Evolutionary conservation across 148 eudicot genomes (phyloP).

Genomic region (Pharnaceum exiguum): DNA sequence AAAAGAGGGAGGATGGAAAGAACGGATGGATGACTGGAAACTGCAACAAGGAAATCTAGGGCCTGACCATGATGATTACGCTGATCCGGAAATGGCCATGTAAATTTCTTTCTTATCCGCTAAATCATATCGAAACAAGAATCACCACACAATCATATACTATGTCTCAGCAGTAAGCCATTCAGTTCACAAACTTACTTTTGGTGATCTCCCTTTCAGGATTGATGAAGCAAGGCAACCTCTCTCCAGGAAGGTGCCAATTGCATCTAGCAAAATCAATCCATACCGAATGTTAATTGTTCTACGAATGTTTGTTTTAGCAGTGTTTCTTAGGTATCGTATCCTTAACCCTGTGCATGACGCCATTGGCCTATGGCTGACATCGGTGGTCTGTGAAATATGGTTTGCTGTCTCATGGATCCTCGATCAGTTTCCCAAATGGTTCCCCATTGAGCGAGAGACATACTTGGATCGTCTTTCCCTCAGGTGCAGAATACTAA

Average conservation of each 20-base stretch:
- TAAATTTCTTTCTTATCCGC: conserved; percentile 17
- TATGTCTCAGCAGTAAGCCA: too few species aligned
- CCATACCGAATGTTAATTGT: conserved; percentile 97
- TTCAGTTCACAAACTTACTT: neutral
- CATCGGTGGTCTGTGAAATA: conserved; percentile 89
- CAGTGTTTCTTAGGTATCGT: conserved; percentile 83
- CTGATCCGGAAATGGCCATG: conserved; percentile 80
- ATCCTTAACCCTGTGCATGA: conserved; percentile 90
- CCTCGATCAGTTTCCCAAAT: conserved; percentile 98
- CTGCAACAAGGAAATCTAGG: conserved; percentile 83
- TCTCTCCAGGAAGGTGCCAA: conserved; percentile 91
- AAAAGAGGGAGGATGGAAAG: conserved; percentile 86
- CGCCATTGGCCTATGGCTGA: conserved; percentile 92
- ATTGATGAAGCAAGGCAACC: conserved; percentile 97
- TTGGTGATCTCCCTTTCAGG: conserved; percentile 36
- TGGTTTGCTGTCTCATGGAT: conserved; percentile 99
- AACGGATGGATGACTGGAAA: conserved; percentile 89
- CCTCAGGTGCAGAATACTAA: conserved; percentile 51
- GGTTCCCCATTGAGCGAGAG: conserved; percentile 97
- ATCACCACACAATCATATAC: too few species aligned
- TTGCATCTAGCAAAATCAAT: conserved; percentile 93
- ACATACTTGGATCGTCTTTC: conserved; percentile 98
- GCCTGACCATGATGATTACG: conserved; percentile 57
- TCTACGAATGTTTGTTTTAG: conserved; percentile 65
- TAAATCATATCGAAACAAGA: too few species aligned